A percentile compares a stretch with the other conserved stretches of the same genome.
Conservation (phyloP, 192 early-diverging fungal species). For the Powellomyces hirtus region DNA sequence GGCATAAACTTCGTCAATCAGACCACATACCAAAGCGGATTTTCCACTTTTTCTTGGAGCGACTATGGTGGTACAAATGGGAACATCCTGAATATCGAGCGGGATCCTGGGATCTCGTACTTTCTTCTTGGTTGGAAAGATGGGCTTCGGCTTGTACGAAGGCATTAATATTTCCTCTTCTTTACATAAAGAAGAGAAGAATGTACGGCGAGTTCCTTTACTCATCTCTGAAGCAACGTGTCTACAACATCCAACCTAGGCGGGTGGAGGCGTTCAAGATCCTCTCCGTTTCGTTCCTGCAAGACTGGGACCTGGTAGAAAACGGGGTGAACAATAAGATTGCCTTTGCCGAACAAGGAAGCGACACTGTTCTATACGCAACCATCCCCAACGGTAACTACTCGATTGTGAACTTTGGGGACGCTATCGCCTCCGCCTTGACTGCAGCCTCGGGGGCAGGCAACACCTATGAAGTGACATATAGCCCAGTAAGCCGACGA, state of each 20-base stretch:
- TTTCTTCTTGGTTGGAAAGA: neutral
- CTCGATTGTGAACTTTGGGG: slow-evolving; percentile 8
- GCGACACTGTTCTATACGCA: neutral
- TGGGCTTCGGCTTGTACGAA: slow-evolving; percentile 12
- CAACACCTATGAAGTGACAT: neutral
- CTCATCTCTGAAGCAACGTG: neutral
- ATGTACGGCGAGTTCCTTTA: slow-evolving; percentile 11
- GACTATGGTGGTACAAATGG: slow-evolving; percentile 5
- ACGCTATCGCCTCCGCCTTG: slow-evolving; percentile 18
- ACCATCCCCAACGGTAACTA: slow-evolving; percentile 18
- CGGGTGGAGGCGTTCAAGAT: slow-evolving; percentile 11
- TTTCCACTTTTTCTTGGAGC: slow-evolving; percentile 15
- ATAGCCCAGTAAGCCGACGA: neutral
- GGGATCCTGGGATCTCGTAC: slow-evolving; percentile 19
- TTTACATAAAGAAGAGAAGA: slow-evolving; percentile 4
- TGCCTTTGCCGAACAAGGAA: slow-evolving; percentile 19
- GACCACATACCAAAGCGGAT: slow-evolving; percentile 10
- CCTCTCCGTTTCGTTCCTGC: slow-evolving; percentile 8
- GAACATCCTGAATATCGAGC: neutral
- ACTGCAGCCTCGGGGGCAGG: neutral
- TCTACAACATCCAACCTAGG: slow-evolving; percentile 4
- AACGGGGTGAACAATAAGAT: slow-evolving; percentile 2
- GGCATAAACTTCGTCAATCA: slow-evolving; percentile 19
- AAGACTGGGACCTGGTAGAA: slow-evolving; percentile 19
- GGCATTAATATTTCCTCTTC: neutral